Base-by-base conservation (phyloP, 2,329 filamentous ascomycete species). In the Hirsutella rhossiliensis region DNA sequence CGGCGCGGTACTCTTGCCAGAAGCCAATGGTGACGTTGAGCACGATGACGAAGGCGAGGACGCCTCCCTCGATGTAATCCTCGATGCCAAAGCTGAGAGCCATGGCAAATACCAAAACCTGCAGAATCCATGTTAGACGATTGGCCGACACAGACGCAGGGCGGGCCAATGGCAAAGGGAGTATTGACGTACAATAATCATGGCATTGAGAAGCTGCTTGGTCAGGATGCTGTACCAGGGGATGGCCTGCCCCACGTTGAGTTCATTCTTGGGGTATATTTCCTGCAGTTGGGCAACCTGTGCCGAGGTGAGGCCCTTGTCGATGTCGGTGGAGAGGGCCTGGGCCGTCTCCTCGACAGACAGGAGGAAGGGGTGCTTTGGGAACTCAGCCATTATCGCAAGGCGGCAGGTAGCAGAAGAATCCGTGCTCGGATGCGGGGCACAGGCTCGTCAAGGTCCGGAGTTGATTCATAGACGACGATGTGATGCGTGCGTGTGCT, bases 91-190 rank as follows among this genome's bases (percentile, higher is more conserved):
- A 84, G 48, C 76, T 79, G 36, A 81, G 71, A 39, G 76, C 80
- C 80, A 88, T 87, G 54, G 84, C 84, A 54, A 89, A 82, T 43
- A 85, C 69, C 42, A 90, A 73, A 41, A 87, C 81, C 82, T 85
- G 29, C n/a, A 3, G 11, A 15, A 23, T 8, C 19, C 12, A n/a
- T 39, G 44, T 42, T 45, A 42, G 18, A 30, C 17, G n/a, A 37
- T 30, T 38, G 19, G 19, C 13, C 32, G 13, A 27, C 23, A 27
- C 23, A 27, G 23, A 27, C 23, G 6, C 23, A 27, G 23, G 23
- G 23, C 23, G 23, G 23, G 23, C 23, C 23, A 28, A 27, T 13
- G n/a, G 7, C 15, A 11, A 15, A 20, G 18, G 11, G 20, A 43
- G 19, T n/a, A 31, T 5, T 23, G 8, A 65, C 73, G 51, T 63